phyloP scores from a whole-genome alignment of 805 yeast genomes.

The Candida peoriensis region DNA sequence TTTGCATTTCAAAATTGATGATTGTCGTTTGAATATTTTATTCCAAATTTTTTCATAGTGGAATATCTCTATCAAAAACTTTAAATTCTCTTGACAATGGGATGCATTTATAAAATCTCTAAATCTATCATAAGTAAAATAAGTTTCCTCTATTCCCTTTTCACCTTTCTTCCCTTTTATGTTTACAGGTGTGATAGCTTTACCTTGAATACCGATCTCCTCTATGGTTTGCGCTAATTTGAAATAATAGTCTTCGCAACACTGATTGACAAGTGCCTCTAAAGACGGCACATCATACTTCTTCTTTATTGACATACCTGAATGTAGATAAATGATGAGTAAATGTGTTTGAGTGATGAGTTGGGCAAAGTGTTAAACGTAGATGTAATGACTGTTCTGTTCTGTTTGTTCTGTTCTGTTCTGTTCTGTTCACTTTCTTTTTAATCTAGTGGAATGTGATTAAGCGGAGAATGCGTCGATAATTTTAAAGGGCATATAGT shows the following conservation, averaged over 20 bases:
- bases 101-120: slow-evolving; percentile 29
- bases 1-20: slow-evolving; percentile 27
- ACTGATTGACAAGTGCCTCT: slow-evolving; percentile 24
- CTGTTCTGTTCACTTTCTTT: too few species aligned
- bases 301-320: not conserved
- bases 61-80: slow-evolving; percentile 39
- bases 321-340: too few species aligned
- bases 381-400: too few species aligned
- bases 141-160: slow-evolving; percentile 2
- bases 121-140: slow-evolving; percentile 24
- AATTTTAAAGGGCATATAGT: too few species aligned
- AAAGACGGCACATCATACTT: slow-evolving; percentile 20
- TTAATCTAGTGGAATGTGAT: too few species aligned
- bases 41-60: slow-evolving; percentile 42
- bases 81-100: slow-evolving; percentile 42
- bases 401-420: too few species aligned
- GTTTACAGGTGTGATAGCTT: too few species aligned
- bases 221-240: not conserved
- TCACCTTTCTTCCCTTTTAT: too few species aligned
- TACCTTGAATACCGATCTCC: too few species aligned
- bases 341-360: too few species aligned
- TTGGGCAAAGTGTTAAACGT: too few species aligned
- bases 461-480: too few species aligned
- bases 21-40: slow-evolving; percentile 25
- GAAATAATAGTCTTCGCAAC: slow-evolving; percentile 23